Evolutionary conservation across 208 protist genomes (phyloP), one percentile per base, ranked within the genome.

Genomic region (Balamuthia mandrillaris): DNA sequence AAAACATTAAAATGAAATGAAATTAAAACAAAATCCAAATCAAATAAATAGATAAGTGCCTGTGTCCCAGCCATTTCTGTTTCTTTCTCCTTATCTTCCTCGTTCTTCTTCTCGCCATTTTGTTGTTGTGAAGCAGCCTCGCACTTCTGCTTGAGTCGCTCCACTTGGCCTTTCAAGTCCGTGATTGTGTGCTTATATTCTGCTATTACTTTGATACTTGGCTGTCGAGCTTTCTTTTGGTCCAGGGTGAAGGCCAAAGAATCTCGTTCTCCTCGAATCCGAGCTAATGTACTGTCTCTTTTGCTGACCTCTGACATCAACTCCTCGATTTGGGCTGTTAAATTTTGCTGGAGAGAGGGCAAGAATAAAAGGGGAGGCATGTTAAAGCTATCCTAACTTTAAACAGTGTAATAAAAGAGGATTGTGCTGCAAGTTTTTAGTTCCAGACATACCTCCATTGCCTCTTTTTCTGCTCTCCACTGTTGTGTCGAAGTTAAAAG

Each of bases 61-160:
- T 24, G 16, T 51, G 18, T 31, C 49, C 24, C 4, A 2, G 31
- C n/a, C n/a, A n/a, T n/a, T n/a, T n/a, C n/a, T 54, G 42, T 35
- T 56, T n/a, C n/a, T n/a, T n/a, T n/a, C n/a, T n/a, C n/a, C n/a
- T 81, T 81, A 1, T 81, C 74, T 16, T 63, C n/a, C 52, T 81
- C 74, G 56, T 61, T 56, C 42, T 35, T 18, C 35, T 63, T 14
- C 35, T 81, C 61, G 14, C 16, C 18, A 41, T 35, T 81, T 44
- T 81, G 74, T 21, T 81, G 49, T 35, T 81, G 74, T 1, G 61
- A 35, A 29, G 74, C 47, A 3, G n/a, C n/a, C n/a, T n/a, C n/a
- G n/a, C n/a, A n/a, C n/a, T n/a, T n/a, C n/a, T n/a, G n/a, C n/a
- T n/a, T n/a, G n/a, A n/a, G n/a, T n/a, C n/a, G n/a, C n/a, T n/a